phyloP scores from a whole-genome alignment of 208 protist species.

The Leptomonas pyrrhocoris region DNA sequence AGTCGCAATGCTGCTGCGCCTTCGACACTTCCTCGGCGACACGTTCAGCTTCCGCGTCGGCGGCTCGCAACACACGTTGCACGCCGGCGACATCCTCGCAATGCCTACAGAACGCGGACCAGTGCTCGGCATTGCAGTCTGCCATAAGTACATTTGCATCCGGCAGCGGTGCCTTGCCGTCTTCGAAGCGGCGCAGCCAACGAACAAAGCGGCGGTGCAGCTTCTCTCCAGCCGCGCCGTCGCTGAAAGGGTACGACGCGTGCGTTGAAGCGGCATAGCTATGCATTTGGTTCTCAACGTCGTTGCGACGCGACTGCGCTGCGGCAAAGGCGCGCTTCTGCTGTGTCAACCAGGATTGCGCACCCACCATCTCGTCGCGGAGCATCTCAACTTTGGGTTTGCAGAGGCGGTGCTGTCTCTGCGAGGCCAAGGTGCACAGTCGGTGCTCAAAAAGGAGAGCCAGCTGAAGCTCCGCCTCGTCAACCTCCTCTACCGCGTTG shows the following conservation, averaged over 20 bases:
- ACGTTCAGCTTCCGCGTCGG: slow-evolving; percentile 31
- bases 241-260: slow-evolving; percentile 59
- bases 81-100: slow-evolving; percentile 44
- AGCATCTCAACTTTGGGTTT: slow-evolving; percentile 29
- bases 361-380: slow-evolving; percentile 31
- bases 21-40: slow-evolving; percentile 29
- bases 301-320: slow-evolving; percentile 35
- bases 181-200: slow-evolving; percentile 72
- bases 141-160: slow-evolving; percentile 33
- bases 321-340: slow-evolving; percentile 35
- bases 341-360: slow-evolving; percentile 37
- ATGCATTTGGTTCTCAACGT: slow-evolving; percentile 45
- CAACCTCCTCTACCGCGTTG: slow-evolving; percentile 44
- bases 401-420: slow-evolving; percentile 32
- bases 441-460: slow-evolving; percentile 70
- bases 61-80: slow-evolving; percentile 34
- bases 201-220: slow-evolving; percentile 72
- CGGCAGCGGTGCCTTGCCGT: slow-evolving; percentile 45
- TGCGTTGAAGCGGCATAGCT: slow-evolving; percentile 37
- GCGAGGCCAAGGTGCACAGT: slow-evolving; percentile 39
- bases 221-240: slow-evolving; percentile 58
- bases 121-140: slow-evolving; percentile 47
- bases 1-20: slow-evolving; percentile 33
- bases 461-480: slow-evolving; percentile 73
- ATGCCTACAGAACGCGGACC: slow-evolving; percentile 65